Evolutionary conservation across 176 grass and related monocot species (phyloP).

Genomic region (Triticum dicoccoides): DNA sequence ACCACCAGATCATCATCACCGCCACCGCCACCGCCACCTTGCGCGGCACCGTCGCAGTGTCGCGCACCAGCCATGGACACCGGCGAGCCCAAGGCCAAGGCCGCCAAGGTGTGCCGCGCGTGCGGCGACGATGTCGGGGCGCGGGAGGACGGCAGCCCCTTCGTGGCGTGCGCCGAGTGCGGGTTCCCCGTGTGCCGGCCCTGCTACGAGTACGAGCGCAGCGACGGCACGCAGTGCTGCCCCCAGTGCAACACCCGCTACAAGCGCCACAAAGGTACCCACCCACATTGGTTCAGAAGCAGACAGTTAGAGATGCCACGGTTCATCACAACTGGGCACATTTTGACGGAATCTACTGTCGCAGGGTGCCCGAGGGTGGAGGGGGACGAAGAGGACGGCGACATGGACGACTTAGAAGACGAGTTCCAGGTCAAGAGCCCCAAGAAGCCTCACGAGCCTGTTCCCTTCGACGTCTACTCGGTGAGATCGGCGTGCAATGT

Average conservation of each 20-base stretch:
- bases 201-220: constrained; percentile 87
- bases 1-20: neutral
- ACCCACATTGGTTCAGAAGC: neutral
- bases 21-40: neutral
- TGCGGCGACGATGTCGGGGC: constrained; percentile 68
- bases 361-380: constrained; percentile 62
- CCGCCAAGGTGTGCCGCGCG: constrained; percentile 59
- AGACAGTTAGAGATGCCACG: neutral
- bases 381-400: constrained; percentile 69
- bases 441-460: constrained; percentile 53
- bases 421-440: constrained; percentile 77
- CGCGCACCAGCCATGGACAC: constrained; percentile 60
- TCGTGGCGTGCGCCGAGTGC: constrained; percentile 86
- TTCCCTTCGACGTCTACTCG: constrained; percentile 65
- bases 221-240: constrained; percentile 69
- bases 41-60: neutral
- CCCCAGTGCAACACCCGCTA: constrained; percentile 94
- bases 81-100: constrained; percentile 45
- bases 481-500: constrained; percentile 20
- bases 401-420: constrained; percentile 86
- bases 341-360: neutral
- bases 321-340: neutral
- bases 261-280: constrained; percentile 83
- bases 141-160: constrained; percentile 55
- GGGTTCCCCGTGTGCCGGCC: constrained; percentile 80